A percentile compares a stretch with the other conserved stretches of the same genome.
Evolutionary conservation across 139 green algal species (phyloP).

Genomic region (Closterium sp.): DNA sequence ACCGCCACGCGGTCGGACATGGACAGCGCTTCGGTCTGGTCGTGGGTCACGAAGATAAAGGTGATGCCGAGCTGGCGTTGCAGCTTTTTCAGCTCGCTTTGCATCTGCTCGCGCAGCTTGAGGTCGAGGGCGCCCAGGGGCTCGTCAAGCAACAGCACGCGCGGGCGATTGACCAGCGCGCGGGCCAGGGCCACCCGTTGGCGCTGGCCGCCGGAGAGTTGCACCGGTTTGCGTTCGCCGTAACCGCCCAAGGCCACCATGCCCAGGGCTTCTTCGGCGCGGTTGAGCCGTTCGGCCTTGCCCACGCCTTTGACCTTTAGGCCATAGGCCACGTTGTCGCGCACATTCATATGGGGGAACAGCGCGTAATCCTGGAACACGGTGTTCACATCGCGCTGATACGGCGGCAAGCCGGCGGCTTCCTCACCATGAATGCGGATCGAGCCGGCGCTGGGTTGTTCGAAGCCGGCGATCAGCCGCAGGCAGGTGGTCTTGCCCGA

Average conservation of each 20-base stretch:
- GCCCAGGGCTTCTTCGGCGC: slow-evolving; percentile 74
- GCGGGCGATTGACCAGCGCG: slow-evolving; percentile 6
- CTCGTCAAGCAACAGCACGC: slow-evolving; percentile 32
- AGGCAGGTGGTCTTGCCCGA: slow-evolving; percentile 68
- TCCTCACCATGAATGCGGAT: slow-evolving; percentile 75
- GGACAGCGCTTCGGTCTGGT: no score
- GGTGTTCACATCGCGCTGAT: slow-evolving; percentile 69
- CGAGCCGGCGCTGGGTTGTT: slow-evolving; percentile 63
- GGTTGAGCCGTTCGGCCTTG: slow-evolving; percentile 30
- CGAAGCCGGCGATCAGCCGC: slow-evolving; percentile 78
- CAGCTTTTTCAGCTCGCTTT: slow-evolving; percentile 60
- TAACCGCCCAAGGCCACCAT: slow-evolving; percentile 73
- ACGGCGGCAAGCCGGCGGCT: slow-evolving; percentile 45
- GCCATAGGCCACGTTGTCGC: slow-evolving; percentile 85
- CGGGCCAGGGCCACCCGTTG: slow-evolving; percentile 30
- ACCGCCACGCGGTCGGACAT: no score
- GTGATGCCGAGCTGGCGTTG: slow-evolving; percentile 58
- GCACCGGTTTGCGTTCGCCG: slow-evolving; percentile 58
- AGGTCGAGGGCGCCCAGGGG: slow-evolving; percentile 12
- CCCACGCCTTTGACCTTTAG: neutral
- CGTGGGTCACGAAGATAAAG: slow-evolving; percentile 84
- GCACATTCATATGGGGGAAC: slow-evolving; percentile 90
- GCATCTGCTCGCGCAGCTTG: slow-evolving; percentile 60
- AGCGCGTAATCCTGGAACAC: slow-evolving; percentile 89
- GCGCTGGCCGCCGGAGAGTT: slow-evolving; percentile 47